phyloP scores from a whole-genome alignment of 208 protist species.

The Trichomonas gallinae region DNA sequence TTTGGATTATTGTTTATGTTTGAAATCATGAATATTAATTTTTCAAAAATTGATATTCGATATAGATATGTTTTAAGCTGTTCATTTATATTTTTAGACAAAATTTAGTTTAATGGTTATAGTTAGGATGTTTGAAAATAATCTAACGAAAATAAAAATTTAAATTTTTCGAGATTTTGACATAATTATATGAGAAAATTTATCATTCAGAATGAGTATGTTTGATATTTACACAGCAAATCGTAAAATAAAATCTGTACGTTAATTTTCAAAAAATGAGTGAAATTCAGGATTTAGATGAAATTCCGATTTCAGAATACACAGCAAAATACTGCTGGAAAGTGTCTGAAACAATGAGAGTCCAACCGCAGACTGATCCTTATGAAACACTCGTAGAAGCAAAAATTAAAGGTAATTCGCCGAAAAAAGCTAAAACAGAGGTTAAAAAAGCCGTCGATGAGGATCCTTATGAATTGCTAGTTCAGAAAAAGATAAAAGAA shows the following conservation, averaged over 20 bases:
- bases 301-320: background rate
- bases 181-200: too few relatives aligned
- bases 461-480: background rate
- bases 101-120: too few relatives aligned
- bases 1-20: too few relatives aligned
- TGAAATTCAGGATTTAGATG: background rate
- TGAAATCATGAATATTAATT: too few relatives aligned
- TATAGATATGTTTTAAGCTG: too few relatives aligned
- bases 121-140: too few relatives aligned
- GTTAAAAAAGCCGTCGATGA: background rate
- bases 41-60: too few relatives aligned
- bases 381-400: background rate
- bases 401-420: background rate
- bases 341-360: background rate
- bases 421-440: background rate
- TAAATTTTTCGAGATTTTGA: too few relatives aligned
- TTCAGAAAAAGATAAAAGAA: background rate
- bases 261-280: background rate
- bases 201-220: too few relatives aligned
- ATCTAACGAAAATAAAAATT: too few relatives aligned
- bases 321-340: background rate
- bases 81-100: too few relatives aligned
- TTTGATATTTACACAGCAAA: too few relatives aligned
- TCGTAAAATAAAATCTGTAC: background rate
- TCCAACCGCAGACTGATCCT: background rate